These are phyloP conservation scores for Cercospora canescens DNA, from an alignment of 2,329 filamentous ascomycete species.

Conservation along the genomic window DNA sequence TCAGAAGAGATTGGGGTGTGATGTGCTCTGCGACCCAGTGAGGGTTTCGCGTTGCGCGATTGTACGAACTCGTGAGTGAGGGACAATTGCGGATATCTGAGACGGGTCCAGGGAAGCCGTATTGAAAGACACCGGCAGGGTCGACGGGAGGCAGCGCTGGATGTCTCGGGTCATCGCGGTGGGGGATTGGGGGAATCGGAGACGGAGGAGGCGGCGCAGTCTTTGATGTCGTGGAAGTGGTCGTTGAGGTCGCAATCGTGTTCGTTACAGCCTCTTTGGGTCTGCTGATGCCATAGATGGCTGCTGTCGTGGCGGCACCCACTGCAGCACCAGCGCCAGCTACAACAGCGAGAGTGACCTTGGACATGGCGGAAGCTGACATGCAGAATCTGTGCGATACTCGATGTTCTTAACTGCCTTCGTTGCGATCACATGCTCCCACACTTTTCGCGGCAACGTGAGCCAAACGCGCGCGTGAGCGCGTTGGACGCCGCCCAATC, in stretches of 20 bases:
- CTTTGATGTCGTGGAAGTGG: conserved; percentile 33
- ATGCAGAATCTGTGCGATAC: neutral
- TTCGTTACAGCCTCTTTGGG: conserved; percentile 28
- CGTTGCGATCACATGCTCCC: neutral
- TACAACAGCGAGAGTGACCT: conserved; percentile 51
- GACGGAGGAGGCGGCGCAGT: conserved; percentile 31
- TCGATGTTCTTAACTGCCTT: neutral
- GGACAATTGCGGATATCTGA: conserved; percentile 75
- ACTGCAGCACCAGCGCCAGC: conserved; percentile 50
- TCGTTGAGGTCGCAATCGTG: conserved; percentile 36
- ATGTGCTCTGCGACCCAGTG: conserved; percentile 94
- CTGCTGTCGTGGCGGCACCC: conserved; percentile 51
- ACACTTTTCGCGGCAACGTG: neutral
- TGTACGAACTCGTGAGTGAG: conserved; percentile 82
- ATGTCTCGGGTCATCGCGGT: conserved; percentile 24
- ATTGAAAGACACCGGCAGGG: conserved; percentile 54
- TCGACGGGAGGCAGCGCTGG: conserved; percentile 43
- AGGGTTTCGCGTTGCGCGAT: conserved; percentile 87
- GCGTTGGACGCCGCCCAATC: neutral
- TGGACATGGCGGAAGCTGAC: conserved; percentile 44
- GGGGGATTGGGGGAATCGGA: conserved; percentile 29
- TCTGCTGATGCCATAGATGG: conserved; percentile 41
- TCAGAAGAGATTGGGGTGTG: conserved; percentile 77
- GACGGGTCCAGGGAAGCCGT: conserved; percentile 85
- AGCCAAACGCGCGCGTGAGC: conserved; percentile 5